Base-by-base conservation (phyloP, 1,284 basidiomycete species). In the Xanthoconium separans region DNA sequence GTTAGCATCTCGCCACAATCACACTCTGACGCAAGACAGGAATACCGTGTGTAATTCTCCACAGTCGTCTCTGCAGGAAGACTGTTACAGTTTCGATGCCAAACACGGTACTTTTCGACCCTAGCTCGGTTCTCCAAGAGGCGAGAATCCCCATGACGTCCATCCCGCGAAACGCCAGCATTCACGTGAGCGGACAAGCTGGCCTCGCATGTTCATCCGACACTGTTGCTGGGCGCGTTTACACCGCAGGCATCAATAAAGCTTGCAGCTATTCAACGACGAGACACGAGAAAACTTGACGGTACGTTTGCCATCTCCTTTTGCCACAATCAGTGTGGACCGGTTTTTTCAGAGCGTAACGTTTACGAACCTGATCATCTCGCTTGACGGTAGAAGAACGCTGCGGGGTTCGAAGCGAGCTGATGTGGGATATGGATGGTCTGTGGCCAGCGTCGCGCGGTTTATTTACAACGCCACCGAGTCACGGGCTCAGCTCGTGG, bases 341-440 rank as follows among this genome's bases (percentile, higher is more conserved):
- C 46, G 22, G 30, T 47, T 47, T 20, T 41, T 51, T 37, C 43
- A 54, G 44, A 52, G 18, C 43, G 45, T 55, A 37, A 58, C 36
- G 33, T 47, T 58, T 48, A 22, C 42, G 46, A 50, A 58, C 61
- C 2, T 44, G 58, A 54, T 63, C 39, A 61, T 36, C 30, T 67
- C 51, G 54, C 39, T 55, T 61, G 60, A 51, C 44, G 50, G 56
- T 42, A 65, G 44, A 55, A 63, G 66, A 65, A 64, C 65, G 63
- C 55, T 56, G 56, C 49, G 63, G 65, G 63, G 63, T 64, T 50
- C 66, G 43, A 64, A 69, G 47, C 41, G 30, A 27, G 43, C 13
- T 42, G 31, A 42, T 58, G 54, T 47, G 56, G 51, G 60, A 51
- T 45, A 47, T 50, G 33, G 40, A 31, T 13, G 5, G 16, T 36